Evolutionary conservation across 305 asterid species (phyloP).

Genomic region (Fraxinus sp.): DNA sequence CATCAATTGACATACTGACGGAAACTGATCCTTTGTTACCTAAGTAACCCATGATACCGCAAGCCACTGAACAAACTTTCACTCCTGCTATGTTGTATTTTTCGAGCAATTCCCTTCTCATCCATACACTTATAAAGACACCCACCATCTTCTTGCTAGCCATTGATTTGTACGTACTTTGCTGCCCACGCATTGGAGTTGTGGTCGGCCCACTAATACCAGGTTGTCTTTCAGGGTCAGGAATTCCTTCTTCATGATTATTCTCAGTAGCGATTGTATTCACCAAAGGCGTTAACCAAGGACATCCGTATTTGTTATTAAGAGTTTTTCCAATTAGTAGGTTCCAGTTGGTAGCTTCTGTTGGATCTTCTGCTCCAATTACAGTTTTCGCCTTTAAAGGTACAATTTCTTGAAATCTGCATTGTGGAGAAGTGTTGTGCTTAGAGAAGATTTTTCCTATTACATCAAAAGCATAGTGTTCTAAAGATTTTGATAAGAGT

Average conservation of each 20-base stretch:
- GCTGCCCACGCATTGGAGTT: conserved; percentile 20
- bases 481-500: neutral
- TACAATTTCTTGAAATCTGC: conserved; percentile 90
- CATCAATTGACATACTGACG: conserved; percentile 71
- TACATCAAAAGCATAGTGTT: neutral
- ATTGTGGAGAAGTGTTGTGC: conserved; percentile 1
- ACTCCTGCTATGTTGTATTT: conserved; percentile 52
- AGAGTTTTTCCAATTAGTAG: conserved; percentile 64
- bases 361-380: conserved; percentile 76
- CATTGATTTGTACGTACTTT: conserved; percentile 53
- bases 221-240: conserved; percentile 20
- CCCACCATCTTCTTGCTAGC: conserved; percentile 99
- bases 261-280: conserved; percentile 59
- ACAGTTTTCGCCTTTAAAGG: conserved; percentile 72
- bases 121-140: conserved; percentile 86
- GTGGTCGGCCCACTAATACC: conserved; percentile 21
- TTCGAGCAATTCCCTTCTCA: conserved; percentile 59
- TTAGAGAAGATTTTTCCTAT: neutral
- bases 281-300: conserved; percentile 68
- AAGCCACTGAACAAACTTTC: conserved; percentile 76
- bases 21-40: conserved; percentile 93
- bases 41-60: conserved; percentile 95
- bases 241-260: conserved; percentile 25
- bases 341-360: conserved; percentile 89
- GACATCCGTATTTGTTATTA: conserved; percentile 65